Percentiles rank a stretch among this genome's conserved stretches.
phyloP scores from a whole-genome alignment of 2,329 filamentous ascomycete genomes.

The Penicillium sp. region DNA sequence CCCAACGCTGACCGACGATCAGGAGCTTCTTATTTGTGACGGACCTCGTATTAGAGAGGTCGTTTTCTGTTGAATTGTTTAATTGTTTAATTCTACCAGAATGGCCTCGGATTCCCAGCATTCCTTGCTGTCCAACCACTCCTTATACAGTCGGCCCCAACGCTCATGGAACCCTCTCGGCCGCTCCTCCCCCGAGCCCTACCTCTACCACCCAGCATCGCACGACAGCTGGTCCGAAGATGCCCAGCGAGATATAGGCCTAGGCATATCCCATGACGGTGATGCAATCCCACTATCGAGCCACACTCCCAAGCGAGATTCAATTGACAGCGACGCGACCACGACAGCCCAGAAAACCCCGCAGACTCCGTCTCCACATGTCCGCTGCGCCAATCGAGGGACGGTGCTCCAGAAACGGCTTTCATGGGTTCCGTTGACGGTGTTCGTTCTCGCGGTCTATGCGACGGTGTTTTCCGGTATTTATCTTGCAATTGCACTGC shows the following conservation, averaged over 20 bases:
- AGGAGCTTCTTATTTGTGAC: background rate
- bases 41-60: too few species aligned
- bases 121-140: conserved; percentile 16
- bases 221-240: conserved; percentile 19
- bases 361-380: conserved; percentile 1
- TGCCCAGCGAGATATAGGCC: conserved; percentile 19
- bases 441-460: conserved; percentile 42
- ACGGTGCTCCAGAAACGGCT: conserved; percentile 34
- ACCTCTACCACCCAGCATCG: conserved; percentile 10
- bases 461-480: conserved; percentile 45
- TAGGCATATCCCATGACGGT: conserved; percentile 19
- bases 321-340: conserved; percentile 5
- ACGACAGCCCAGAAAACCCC: conserved; percentile 6
- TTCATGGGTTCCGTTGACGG: conserved; percentile 38
- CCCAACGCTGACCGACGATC: background rate
- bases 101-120: conserved; percentile 21
- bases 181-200: conserved; percentile 11
- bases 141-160: conserved; percentile 14
- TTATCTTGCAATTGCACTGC: conserved; percentile 65
- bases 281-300: conserved; percentile 6
- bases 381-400: conserved; percentile 31
- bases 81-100: too few species aligned
- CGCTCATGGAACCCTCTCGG: conserved; percentile 22
- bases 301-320: background rate
- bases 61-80: background rate